A percentile compares a stretch with the other conserved stretches of the same genome.
Conservation (phyloP, 495 filamentous ascomycete genomes). For the Aspergillus wentii region DNA sequence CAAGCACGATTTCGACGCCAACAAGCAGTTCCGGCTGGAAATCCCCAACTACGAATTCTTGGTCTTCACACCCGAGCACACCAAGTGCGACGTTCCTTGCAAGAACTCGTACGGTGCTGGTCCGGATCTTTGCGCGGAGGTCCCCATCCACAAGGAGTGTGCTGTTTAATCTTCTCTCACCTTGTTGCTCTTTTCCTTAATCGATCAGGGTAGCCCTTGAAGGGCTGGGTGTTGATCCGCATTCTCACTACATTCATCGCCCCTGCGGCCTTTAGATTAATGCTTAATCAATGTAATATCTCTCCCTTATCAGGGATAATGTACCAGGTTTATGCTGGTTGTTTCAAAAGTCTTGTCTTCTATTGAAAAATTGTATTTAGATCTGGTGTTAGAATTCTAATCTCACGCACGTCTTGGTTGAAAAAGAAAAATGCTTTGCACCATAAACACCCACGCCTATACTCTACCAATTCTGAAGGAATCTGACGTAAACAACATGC, state of each 20-base stretch:
- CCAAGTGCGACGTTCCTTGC: constrained; percentile 34
- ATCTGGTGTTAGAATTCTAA: too few relatives aligned
- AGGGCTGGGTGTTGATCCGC: too few relatives aligned
- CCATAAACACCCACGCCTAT: constrained; percentile 1
- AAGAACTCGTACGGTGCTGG: constrained; percentile 26
- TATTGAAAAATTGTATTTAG: too few relatives aligned
- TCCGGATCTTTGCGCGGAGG: constrained; percentile 33
- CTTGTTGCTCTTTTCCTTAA: too few relatives aligned
- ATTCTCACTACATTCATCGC: too few relatives aligned
- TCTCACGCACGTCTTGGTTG: too few relatives aligned
- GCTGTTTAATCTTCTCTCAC: constrained; percentile 16
- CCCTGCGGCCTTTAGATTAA: too few relatives aligned
- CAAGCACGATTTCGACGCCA: constrained; percentile 23
- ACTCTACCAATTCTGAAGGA: background rate
- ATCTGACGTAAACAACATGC: background rate
- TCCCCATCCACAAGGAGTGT: constrained; percentile 25
- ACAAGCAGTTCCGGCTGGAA: constrained; percentile 33
- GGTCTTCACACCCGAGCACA: constrained; percentile 36
- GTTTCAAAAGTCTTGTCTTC: too few relatives aligned
- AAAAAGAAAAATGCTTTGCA: background rate
- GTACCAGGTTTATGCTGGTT: too few relatives aligned
- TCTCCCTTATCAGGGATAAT: too few relatives aligned
- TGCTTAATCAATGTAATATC: too few relatives aligned
- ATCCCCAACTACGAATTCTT: constrained; percentile 39
- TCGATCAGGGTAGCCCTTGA: too few relatives aligned